Base-by-base conservation (phyloP, 345 rosid genomes). In the Reutealis trisperma region DNA sequence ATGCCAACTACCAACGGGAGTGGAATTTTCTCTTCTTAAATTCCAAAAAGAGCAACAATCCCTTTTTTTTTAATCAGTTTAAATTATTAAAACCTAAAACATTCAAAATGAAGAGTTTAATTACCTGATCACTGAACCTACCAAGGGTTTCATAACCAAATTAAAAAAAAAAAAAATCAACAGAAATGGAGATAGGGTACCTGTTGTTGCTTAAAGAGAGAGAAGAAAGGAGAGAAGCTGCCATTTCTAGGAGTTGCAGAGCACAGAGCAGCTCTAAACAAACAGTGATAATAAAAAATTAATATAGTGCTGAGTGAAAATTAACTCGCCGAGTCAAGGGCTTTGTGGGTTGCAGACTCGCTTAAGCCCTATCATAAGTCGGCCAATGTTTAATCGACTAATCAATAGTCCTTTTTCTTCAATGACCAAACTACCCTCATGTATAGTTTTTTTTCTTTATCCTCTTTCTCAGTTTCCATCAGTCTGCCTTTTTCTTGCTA, bases 171-270 rank as follows among this genome's bases (percentile, higher is more conserved):
- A 8, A 12, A 49, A 49, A 14, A 45, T n/a, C 16, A 22, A 68
- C 8, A 65, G 69, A 51, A 15, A 41, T 2, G 34, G 21, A n/a
- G 27, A 58, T 6, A 59, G 66, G 21, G 52, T 11, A 74, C 77
- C 77, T 18, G 22, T 13, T 2, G 71, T 63, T 49, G 71, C 62
- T 52, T 22, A 64, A 64, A 37, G 63, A 51, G 5, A 45, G 71
- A 34, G 41, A 51, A 74, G 44, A 54, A n/a, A 74, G 34, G 37
- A 74, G 77, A 15, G 71, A 52, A 63, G 59, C 70, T 51, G 77
- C 71, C 77, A 74, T 74, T 74, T 51, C 21, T 18, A 47, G 75
- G 22, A 71, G 49, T 24, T 37, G 64, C 51, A 42, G 52, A 41
- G 65, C 13, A 72, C 21, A 62, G 24, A 63, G 16, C 18, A 42